These are phyloP conservation scores for Tulasnella sp. DNA, from an alignment of 768 basidiomycete species.

Conservation along the genomic window DNA sequence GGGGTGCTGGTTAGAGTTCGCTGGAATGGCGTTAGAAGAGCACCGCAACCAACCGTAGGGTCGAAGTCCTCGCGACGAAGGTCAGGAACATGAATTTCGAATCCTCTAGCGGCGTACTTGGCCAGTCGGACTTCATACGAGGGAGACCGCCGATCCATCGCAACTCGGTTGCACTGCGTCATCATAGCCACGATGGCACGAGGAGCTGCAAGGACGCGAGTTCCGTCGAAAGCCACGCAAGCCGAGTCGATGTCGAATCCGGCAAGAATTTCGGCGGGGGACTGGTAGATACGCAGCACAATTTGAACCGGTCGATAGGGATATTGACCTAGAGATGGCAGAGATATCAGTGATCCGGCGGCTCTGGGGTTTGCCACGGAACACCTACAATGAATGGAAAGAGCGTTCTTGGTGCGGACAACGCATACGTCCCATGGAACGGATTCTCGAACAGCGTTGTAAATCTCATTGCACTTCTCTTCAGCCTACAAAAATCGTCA, in stretches of 20 bases:
- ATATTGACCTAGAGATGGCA: slow-evolving; percentile 48
- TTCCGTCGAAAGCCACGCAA: slow-evolving; percentile 53
- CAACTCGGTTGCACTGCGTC: slow-evolving; percentile 62
- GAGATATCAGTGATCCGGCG: not conserved
- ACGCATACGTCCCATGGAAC: slow-evolving; percentile 52
- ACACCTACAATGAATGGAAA: slow-evolving; percentile 56
- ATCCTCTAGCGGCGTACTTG: slow-evolving; percentile 53
- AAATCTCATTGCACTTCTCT: slow-evolving; percentile 54
- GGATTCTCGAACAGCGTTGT: slow-evolving; percentile 60
- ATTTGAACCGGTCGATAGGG: slow-evolving; percentile 63
- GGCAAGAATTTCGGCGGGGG: slow-evolving; percentile 61
- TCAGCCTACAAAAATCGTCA: slow-evolving; percentile 45
- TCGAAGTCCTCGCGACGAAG: slow-evolving; percentile 52
- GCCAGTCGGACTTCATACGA: slow-evolving; percentile 58
- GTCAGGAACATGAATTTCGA: slow-evolving; percentile 55
- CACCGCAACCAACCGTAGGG: slow-evolving; percentile 46
- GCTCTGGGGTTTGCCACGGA: not conserved
- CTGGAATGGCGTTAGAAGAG: not conserved
- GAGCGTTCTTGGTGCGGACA: slow-evolving; percentile 47
- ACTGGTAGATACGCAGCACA: slow-evolving; percentile 57
- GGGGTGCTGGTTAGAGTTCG: not conserved
- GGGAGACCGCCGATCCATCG: slow-evolving; percentile 58
- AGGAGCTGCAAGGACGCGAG: slow-evolving; percentile 56
- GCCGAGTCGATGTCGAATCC: slow-evolving; percentile 67
- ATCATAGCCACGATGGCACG: slow-evolving; percentile 58